Conservation (phyloP, 164 flowering plant genomes). For the Dillenia suffruticosa region DNA sequence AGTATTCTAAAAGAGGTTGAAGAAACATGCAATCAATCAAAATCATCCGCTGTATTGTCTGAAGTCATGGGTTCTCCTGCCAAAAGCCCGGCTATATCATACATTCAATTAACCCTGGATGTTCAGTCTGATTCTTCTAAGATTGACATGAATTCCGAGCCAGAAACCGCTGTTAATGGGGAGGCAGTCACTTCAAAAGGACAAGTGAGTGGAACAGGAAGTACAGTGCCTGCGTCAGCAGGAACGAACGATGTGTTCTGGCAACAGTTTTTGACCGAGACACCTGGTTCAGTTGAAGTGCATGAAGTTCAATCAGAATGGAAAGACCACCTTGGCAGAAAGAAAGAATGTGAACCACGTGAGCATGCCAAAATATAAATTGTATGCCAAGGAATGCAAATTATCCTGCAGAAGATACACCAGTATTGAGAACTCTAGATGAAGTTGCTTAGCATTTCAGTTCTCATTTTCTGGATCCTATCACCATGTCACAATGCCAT, state of each 20-base stretch:
- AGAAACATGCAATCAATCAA: conserved; percentile 26
- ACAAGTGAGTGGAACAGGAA: conserved; percentile 1
- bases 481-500: too few relatives aligned
- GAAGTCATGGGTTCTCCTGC: conserved; percentile 21
- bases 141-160: conserved; percentile 42
- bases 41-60: conserved; percentile 41
- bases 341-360: conserved; percentile 21
- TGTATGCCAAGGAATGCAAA: conserved; percentile 42
- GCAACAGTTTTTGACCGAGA: conserved; percentile 76
- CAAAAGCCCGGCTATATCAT: conserved; percentile 31
- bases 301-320: conserved; percentile 53
- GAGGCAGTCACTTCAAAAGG: conserved; percentile 24
- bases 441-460: too few relatives aligned
- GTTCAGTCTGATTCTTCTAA: conserved; percentile 25
- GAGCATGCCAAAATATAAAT: conserved; percentile 32
- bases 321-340: conserved; percentile 20
- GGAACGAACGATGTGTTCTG: conserved; percentile 72
- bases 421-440: too few relatives aligned
- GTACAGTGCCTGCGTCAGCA: conserved; percentile 15
- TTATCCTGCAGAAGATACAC: conserved; percentile 26
- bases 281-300: conserved; percentile 39
- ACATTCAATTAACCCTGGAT: conserved; percentile 22
- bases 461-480: too few relatives aligned
- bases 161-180: conserved; percentile 21
- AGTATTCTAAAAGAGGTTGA: conserved; percentile 35